A percentile compares a stretch with the other conserved stretches of the same genome.
phyloP scores from a whole-genome alignment of 768 basidiomycete genomes.

The Auricularia cornea region DNA sequence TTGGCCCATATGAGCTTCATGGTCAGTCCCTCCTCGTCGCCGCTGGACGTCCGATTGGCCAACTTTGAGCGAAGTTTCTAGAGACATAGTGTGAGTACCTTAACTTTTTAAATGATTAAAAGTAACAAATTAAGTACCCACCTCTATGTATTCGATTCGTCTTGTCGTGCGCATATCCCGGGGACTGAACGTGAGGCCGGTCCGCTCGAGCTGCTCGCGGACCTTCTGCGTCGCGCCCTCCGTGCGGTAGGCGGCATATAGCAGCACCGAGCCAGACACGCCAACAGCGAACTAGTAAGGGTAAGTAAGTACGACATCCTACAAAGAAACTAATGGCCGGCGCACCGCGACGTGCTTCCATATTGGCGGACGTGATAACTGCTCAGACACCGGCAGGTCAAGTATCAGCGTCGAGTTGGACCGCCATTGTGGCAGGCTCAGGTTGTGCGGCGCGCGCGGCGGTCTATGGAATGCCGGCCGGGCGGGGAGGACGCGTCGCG shows the following conservation, averaged over 20 bases:
- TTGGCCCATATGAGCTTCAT: constrained; percentile 21
- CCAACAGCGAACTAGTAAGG: constrained; percentile 11
- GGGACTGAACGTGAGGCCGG: constrained; percentile 38
- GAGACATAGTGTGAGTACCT: no score
- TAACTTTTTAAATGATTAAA: not conserved
- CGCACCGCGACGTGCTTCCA: constrained; percentile 47
- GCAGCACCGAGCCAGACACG: constrained; percentile 7
- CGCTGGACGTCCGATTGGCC: constrained; percentile 17
- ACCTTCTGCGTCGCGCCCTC: not conserved
- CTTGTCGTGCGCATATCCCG: constrained; percentile 49
- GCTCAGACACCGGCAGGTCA: not conserved
- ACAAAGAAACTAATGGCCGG: constrained; percentile 19
- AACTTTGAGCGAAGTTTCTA: not conserved
- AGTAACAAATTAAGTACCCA: constrained; percentile 13
- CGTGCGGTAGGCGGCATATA: not conserved
- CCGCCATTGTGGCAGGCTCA: not conserved
- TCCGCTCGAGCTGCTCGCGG: not conserved
- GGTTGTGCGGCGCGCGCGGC: no score
- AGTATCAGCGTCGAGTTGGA: not conserved
- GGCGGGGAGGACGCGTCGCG: not conserved
- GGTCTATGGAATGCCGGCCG: not conserved
- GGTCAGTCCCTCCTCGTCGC: constrained; percentile 25
- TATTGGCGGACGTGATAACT: constrained; percentile 31
- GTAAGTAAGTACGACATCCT: constrained; percentile 25
- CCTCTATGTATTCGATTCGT: constrained; percentile 43